These are phyloP conservation scores for Erucastrum elatum DNA, from an alignment of 345 rosid genomes.

Conservation along the genomic window DNA sequence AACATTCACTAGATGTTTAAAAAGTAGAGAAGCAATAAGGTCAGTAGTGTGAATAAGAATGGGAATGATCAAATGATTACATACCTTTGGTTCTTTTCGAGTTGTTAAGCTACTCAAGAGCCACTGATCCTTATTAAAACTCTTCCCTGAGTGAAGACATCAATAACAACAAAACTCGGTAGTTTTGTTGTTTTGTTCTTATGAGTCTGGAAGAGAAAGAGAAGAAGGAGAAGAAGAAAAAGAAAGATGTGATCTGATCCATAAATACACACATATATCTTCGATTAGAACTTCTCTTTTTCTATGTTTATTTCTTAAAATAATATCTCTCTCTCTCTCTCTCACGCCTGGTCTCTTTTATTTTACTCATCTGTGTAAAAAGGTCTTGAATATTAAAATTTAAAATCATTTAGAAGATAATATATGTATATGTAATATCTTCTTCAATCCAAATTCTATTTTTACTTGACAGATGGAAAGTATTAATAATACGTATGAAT, in stretches of 20 bases:
- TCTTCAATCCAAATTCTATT: not conserved
- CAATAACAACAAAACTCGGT: not conserved
- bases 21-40: not conserved
- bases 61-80: constrained; percentile 14
- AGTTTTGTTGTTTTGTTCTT: not conserved
- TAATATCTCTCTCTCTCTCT: constrained; percentile 6
- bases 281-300: constrained; percentile 17
- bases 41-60: not conserved
- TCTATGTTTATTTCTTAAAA: constrained; percentile 20
- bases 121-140: constrained; percentile 6
- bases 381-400: constrained; percentile 16
- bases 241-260: constrained; percentile 32
- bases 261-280: constrained; percentile 20
- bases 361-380: constrained; percentile 12
- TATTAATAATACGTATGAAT: not conserved
- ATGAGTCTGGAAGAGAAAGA: not conserved
- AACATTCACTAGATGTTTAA: not conserved
- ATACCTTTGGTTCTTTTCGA: constrained; percentile 23
- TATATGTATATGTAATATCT: not conserved
- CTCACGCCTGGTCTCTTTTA: not conserved
- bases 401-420: constrained; percentile 1
- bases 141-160: constrained; percentile 18
- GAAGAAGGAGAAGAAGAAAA: constrained; percentile 7
- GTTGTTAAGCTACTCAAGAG: not conserved
- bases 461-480: not conserved